A percentile compares a stretch with the other conserved stretches of the same genome.
Evolutionary conservation across 2,329 filamentous ascomycete species (phyloP).

Genomic region (Cladosporium phlei): DNA sequence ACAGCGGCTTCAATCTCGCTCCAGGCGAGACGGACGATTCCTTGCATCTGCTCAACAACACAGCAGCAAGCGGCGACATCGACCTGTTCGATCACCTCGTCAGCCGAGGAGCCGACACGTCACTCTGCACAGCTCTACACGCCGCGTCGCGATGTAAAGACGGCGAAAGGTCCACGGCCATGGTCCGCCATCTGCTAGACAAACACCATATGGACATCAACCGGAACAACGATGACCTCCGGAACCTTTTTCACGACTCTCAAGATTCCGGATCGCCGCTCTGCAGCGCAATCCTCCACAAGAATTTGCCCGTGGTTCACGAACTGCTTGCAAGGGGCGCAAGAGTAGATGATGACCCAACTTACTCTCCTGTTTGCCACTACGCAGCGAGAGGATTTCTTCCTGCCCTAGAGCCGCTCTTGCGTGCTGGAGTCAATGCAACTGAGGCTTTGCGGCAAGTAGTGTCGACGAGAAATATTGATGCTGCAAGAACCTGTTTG

Average conservation of each 20-base stretch:
- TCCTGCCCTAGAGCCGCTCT: conserved; percentile 12
- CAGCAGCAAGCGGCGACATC: conserved; percentile 16
- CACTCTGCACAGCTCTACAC: conserved; percentile 13
- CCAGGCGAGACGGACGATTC: conserved; percentile 11
- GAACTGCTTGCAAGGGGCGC: conserved; percentile 15
- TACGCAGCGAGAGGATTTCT: conserved; percentile 10
- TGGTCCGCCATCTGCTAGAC: conserved; percentile 16
- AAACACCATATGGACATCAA: conserved; percentile 16
- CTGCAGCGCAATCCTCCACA: conserved; percentile 11
- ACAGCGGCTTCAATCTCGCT: conserved; percentile 6
- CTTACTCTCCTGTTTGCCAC: neutral
- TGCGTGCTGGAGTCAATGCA: conserved; percentile 13
- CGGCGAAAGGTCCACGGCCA: conserved; percentile 2
- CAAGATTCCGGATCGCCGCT: conserved; percentile 14
- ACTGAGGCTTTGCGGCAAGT: conserved; percentile 2
- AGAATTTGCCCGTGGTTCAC: conserved; percentile 14
- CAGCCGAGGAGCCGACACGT: conserved; percentile 12
- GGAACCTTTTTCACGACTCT: conserved; percentile 6
- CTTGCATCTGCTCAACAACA: conserved; percentile 14
- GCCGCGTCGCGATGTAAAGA: conserved; percentile 13
- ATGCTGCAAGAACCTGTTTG: conserved; percentile 12
- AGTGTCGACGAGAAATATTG: neutral
- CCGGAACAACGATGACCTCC: conserved; percentile 12
- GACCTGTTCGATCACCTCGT: conserved; percentile 17
- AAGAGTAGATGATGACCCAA: neutral